Evolutionary conservation across 2,329 filamentous ascomycete genomes (phyloP), one percentile per base, ranked within the genome.

Genomic region (Acrocalymma vagum): DNA sequence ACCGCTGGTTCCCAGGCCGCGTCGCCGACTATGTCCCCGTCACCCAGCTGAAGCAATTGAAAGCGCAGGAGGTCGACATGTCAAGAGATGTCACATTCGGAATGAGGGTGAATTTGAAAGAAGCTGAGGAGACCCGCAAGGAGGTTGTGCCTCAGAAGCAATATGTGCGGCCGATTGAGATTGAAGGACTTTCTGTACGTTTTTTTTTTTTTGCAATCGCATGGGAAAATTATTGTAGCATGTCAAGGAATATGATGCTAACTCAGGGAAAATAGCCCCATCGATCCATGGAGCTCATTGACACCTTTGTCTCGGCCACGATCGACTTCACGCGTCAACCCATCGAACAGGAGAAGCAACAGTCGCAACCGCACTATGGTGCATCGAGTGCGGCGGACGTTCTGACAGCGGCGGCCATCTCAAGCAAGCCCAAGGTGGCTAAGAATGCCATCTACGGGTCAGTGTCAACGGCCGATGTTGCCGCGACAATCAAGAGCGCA

Each of bases 391-490:
- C 65, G 28, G 61, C 67, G 21, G 60, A 69, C 49, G 58, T 69
- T 27, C 48, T 69, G 28, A 62, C 65, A n/a, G 63, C 67, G 18
- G 64, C 63, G 11, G 61, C 64, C 9, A 62, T 61, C 48, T 40
- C 48, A 22, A 52, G 52, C 38, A 63, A 60, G 33, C 44, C 60
- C 29, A 67, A 66, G 43, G 40, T 51, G 11, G 34, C 38, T 3
- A 38, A 43, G 15, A 61, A 64, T 14, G 66, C 69, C 11, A 81
- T 79, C 32, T 78, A 79, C 50, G 80, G 80, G 17, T 79, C 78
- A 3, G 78, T 84, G 4, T 77, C 78, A n/a, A 75, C 74, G 6
- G 62, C 69, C 16, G 80, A 84, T 56, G 69, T 84, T 38, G 72
- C 71, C 6, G 60, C 67, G 11, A 75, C 72, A 16, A 71, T 83